Evolutionary conservation across 2,329 filamentous ascomycete genomes (phyloP).

Genomic region (Fulvia fulva): DNA sequence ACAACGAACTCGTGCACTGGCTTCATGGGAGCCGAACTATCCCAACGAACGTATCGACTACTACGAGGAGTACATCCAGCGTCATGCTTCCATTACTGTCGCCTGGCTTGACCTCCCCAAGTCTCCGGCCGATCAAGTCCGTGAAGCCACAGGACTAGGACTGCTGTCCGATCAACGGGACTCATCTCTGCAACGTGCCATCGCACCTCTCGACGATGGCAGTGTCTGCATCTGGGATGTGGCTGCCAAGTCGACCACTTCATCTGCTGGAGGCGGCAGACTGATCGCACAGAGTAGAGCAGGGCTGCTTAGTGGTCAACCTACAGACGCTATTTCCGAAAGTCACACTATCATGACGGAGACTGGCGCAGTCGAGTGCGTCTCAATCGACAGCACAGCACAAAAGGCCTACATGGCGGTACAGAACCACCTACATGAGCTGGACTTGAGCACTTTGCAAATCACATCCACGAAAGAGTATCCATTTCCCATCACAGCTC

Average conservation of each 20-base stretch:
- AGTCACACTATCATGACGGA: slow-evolving; percentile 61
- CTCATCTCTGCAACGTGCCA: slow-evolving; percentile 56
- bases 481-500: slow-evolving; percentile 75
- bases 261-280: slow-evolving; percentile 43
- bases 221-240: slow-evolving; percentile 81
- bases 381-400: slow-evolving; percentile 68
- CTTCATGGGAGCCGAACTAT: slow-evolving; percentile 80
- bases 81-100: slow-evolving; percentile 68
- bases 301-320: slow-evolving; percentile 62
- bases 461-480: slow-evolving; percentile 68
- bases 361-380: slow-evolving; percentile 70
- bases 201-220: slow-evolving; percentile 80
- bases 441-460: slow-evolving; percentile 71
- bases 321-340: slow-evolving; percentile 42
- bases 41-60: slow-evolving; percentile 69
- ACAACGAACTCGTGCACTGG: slow-evolving; percentile 53
- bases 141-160: slow-evolving; percentile 71
- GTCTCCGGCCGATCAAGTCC: slow-evolving; percentile 40
- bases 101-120: slow-evolving; percentile 70
- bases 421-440: slow-evolving; percentile 70
- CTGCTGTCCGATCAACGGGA: slow-evolving; percentile 55
- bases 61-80: slow-evolving; percentile 85
- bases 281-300: slow-evolving; percentile 63
- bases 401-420: slow-evolving; percentile 76
- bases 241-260: slow-evolving; percentile 19